Conservation (phyloP, 164 flowering plant species). For the Akebia trifoliata region DNA sequence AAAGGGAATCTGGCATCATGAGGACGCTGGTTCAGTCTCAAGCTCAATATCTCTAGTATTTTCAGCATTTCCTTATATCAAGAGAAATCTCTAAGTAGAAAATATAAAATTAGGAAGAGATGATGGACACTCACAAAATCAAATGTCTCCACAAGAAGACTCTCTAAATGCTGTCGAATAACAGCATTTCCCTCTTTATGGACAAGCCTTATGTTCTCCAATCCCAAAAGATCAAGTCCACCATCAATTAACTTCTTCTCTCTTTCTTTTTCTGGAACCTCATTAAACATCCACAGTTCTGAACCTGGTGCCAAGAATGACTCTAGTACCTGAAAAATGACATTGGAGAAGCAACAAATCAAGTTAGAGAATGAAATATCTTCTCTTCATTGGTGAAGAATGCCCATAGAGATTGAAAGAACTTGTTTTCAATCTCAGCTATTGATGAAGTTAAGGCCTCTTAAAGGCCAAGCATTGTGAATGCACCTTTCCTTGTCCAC, state of each 20-base stretch:
- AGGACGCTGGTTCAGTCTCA: constrained; percentile 23
- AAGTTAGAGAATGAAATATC: background rate
- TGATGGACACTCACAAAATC: constrained; percentile 63
- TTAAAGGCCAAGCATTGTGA: too few species aligned
- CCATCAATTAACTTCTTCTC: constrained; percentile 70
- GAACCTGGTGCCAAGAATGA: constrained; percentile 78
- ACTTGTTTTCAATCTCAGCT: too few species aligned
- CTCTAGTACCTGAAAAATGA: constrained; percentile 55
- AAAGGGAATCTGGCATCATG: constrained; percentile 44
- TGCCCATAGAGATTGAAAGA: background rate
- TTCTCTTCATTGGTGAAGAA: background rate
- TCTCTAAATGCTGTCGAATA: constrained; percentile 70
- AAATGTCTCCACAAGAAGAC: constrained; percentile 83
- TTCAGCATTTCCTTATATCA: too few species aligned
- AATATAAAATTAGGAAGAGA: too few species aligned
- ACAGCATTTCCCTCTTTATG: constrained; percentile 88
- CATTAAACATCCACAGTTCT: constrained; percentile 89
- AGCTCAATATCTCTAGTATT: too few species aligned
- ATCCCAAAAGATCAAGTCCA: constrained; percentile 59
- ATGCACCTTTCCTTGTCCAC: too few species aligned
- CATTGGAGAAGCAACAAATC: background rate
- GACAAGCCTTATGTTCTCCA: constrained; percentile 66
- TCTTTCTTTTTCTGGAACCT: constrained; percentile 72
- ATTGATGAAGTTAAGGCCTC: too few species aligned
- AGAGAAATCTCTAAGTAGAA: too few species aligned